Conservation (phyloP, 805 yeast genomes). For the Metschnikowia chrysomelidarum region DNA sequence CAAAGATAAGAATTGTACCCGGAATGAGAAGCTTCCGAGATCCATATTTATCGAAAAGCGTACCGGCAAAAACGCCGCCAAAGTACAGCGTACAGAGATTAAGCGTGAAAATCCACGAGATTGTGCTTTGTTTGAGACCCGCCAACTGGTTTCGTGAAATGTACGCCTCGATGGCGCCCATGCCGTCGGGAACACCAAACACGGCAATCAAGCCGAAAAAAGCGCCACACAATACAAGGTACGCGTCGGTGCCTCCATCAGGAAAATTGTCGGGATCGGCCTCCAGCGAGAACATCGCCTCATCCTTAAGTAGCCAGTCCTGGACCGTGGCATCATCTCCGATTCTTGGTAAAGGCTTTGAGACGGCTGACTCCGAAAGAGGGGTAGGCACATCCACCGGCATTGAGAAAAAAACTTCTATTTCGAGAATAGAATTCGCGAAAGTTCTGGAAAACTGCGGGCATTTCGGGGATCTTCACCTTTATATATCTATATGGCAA, state of each 20-base stretch:
- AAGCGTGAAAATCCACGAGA: constrained; percentile 23
- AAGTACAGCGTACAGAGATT: constrained; percentile 20
- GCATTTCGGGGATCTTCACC: too few relatives aligned
- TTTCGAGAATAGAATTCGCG: too few relatives aligned
- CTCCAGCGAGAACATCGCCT: constrained; percentile 19
- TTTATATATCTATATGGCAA: too few relatives aligned
- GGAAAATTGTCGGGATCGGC: constrained; percentile 18
- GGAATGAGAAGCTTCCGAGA: constrained; percentile 34
- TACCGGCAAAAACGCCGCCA: constrained; percentile 40
- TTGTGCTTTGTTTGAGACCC: constrained; percentile 12
- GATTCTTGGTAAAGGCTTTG: too few relatives aligned
- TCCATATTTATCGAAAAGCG: constrained; percentile 46
- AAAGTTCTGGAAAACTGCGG: too few relatives aligned
- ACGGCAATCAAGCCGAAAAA: constrained; percentile 22
- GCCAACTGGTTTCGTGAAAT: constrained; percentile 19
- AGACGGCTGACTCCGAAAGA: too few relatives aligned
- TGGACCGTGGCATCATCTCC: background rate
- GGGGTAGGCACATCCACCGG: too few relatives aligned
- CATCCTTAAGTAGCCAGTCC: constrained; percentile 1
- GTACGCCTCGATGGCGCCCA: constrained; percentile 24
- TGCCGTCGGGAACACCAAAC: constrained; percentile 22
- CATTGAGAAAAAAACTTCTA: too few relatives aligned
- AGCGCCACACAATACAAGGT: constrained; percentile 23
- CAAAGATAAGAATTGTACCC: constrained; percentile 36
- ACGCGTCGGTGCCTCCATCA: constrained; percentile 26